Conservation (phyloP, 139 green algal genomes). For the Auxenochlorella pyrenoidosa region DNA sequence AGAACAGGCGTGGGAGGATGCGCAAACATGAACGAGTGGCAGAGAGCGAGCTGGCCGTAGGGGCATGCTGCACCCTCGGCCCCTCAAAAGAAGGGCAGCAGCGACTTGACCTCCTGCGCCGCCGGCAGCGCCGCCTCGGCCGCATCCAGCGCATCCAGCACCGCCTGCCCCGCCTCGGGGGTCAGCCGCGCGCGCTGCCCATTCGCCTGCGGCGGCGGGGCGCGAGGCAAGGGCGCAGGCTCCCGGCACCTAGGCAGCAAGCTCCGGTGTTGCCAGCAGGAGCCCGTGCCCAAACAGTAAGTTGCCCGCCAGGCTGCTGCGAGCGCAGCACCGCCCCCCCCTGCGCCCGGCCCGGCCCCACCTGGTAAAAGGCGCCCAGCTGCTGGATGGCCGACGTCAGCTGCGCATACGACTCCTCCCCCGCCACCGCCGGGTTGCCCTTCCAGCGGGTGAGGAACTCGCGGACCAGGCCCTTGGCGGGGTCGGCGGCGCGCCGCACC, state of each 20-base stretch:
- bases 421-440: slow-evolving; percentile 16
- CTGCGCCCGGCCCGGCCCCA: not conserved
- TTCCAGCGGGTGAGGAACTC: slow-evolving; percentile 42
- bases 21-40: not conserved
- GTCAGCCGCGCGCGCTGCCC: slow-evolving; percentile 38
- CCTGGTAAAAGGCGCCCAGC: slow-evolving; percentile 47
- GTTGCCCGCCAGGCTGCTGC: no score
- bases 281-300: no score
- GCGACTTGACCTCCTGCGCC: not conserved
- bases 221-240: not conserved
- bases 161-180: not conserved
- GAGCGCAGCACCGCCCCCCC: no score
- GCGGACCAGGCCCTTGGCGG: slow-evolving; percentile 47
- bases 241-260: no score
- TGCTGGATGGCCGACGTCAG: slow-evolving; percentile 36
- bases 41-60: no score
- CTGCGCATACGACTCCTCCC: slow-evolving; percentile 24
- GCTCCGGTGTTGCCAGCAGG: no score
- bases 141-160: slow-evolving; percentile 33
- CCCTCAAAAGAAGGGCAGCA: slow-evolving; percentile 39
- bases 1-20: not conserved
- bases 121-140: slow-evolving; percentile 42
- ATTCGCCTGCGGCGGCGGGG: not conserved
- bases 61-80: no score
- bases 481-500: slow-evolving; percentile 50